phyloP scores from a whole-genome alignment of 2,329 filamentous ascomycete genomes.

The Fusarium pseudonygamai region DNA sequence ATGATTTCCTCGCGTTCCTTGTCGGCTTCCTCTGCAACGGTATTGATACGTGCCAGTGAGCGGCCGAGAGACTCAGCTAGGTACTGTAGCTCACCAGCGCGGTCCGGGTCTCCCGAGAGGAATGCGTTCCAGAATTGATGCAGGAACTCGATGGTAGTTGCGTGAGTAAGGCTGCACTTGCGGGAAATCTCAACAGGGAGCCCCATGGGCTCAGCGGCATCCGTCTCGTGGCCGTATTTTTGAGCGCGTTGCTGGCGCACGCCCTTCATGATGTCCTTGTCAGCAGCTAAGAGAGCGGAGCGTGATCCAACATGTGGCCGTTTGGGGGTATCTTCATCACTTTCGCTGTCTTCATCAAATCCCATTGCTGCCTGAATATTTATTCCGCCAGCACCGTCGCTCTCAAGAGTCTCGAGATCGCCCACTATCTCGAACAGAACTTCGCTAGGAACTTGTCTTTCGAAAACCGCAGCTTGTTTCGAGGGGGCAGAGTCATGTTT shows the following conservation, averaged over 20 bases:
- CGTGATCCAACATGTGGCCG: slow-evolving; percentile 74
- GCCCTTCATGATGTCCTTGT: slow-evolving; percentile 72
- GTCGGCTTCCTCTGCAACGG: slow-evolving; percentile 84
- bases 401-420: slow-evolving; percentile 66
- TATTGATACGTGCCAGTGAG: slow-evolving; percentile 80
- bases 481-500: slow-evolving; percentile 61
- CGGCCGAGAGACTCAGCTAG: slow-evolving; percentile 83
- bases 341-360: slow-evolving; percentile 75
- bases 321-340: slow-evolving; percentile 67
- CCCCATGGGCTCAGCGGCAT: slow-evolving; percentile 63
- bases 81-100: slow-evolving; percentile 81
- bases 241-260: slow-evolving; percentile 70
- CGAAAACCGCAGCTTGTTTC: slow-evolving; percentile 63
- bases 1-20: slow-evolving; percentile 74
- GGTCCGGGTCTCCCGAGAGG: slow-evolving; percentile 84
- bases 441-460: slow-evolving; percentile 73
- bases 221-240: slow-evolving; percentile 61
- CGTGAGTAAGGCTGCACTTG: slow-evolving; percentile 77
- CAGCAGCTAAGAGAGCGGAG: slow-evolving; percentile 69
- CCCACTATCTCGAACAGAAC: slow-evolving; percentile 72
- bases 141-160: slow-evolving; percentile 94
- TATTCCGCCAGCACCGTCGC: slow-evolving; percentile 60
- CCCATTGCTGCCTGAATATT: slow-evolving; percentile 73
- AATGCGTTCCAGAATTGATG: slow-evolving; percentile 97
- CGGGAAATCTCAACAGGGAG: slow-evolving; percentile 64